Evolutionary conservation across 2,329 filamentous ascomycete genomes (phyloP).

Genomic region (Cercospora sp.): DNA sequence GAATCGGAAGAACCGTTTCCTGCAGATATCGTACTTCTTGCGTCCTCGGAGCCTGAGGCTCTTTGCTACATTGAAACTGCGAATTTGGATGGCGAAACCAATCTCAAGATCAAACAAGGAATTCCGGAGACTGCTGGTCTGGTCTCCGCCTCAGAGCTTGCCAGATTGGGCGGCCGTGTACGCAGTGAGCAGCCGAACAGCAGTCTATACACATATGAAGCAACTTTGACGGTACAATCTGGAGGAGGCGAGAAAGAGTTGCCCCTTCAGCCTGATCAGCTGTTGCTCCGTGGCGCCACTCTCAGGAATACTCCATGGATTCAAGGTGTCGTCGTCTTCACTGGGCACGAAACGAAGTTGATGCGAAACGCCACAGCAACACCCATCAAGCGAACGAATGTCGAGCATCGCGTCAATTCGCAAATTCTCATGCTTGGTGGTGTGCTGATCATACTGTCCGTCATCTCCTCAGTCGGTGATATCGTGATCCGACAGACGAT

Average conservation of each 20-base stretch:
- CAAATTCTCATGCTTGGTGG: conserved; percentile 87
- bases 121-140: conserved; percentile 87
- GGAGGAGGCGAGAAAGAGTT: conserved; percentile 93
- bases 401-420: conserved; percentile 89
- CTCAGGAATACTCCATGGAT: conserved; percentile 96
- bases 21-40: conserved; percentile 85
- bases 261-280: conserved; percentile 84
- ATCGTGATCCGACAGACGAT: conserved; percentile 72
- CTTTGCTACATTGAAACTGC: conserved; percentile 98
- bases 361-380: conserved; percentile 98
- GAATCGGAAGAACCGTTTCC: conserved; percentile 95
- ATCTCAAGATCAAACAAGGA: conserved; percentile 97
- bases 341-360: conserved; percentile 95
- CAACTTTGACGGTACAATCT: conserved; percentile 84
- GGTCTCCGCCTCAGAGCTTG: conserved; percentile 83
- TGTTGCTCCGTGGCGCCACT: conserved; percentile 88
- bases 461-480: conserved; percentile 89
- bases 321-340: conserved; percentile 94
- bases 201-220: conserved; percentile 97
- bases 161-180: conserved; percentile 79
- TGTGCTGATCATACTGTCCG: conserved; percentile 79
- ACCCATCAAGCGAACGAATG: conserved; percentile 95
- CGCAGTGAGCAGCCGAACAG: conserved; percentile 97
- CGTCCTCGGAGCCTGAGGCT: conserved; percentile 94
- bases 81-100: conserved; percentile 96